phyloP scores from a whole-genome alignment of 2,329 filamentous ascomycete species.

The Golovinomyces cichoracearum region DNA sequence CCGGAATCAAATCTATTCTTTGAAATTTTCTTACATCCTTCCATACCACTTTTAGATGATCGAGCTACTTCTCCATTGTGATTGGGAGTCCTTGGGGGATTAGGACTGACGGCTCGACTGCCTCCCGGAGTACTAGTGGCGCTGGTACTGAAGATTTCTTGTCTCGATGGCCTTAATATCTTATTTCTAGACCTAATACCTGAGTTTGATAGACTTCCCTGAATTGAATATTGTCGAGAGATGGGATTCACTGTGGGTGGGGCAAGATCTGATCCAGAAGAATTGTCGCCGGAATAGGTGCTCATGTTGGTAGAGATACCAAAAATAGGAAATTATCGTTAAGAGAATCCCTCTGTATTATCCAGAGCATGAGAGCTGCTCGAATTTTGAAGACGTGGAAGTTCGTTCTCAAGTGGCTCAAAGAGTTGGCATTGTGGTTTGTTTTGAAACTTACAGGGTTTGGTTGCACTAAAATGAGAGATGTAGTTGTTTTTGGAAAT shows the following conservation, averaged over 20 bases:
- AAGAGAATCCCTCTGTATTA: background rate
- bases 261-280: background rate
- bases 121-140: slow-evolving; percentile 16
- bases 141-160: slow-evolving; percentile 11
- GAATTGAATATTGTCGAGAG: background rate
- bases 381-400: background rate
- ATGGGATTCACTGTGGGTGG: background rate
- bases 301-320: background rate
- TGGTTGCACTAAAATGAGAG: background rate
- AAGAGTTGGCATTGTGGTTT: background rate
- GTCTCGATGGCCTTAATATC: slow-evolving; percentile 10
- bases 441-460: no score
- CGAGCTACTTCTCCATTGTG: slow-evolving; percentile 3
- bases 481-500: background rate
- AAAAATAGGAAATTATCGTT: background rate
- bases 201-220: slow-evolving; percentile 3
- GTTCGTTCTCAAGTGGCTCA: background rate
- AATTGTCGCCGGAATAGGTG: background rate
- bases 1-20: background rate
- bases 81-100: slow-evolving; percentile 20
- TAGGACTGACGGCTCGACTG: slow-evolving; percentile 24
- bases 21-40: background rate
- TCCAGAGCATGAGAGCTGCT: background rate
- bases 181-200: slow-evolving; percentile 13
- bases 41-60: background rate